Base-by-base conservation (phyloP, 306 rosid species). In the Medicago ruthenica region DNA sequence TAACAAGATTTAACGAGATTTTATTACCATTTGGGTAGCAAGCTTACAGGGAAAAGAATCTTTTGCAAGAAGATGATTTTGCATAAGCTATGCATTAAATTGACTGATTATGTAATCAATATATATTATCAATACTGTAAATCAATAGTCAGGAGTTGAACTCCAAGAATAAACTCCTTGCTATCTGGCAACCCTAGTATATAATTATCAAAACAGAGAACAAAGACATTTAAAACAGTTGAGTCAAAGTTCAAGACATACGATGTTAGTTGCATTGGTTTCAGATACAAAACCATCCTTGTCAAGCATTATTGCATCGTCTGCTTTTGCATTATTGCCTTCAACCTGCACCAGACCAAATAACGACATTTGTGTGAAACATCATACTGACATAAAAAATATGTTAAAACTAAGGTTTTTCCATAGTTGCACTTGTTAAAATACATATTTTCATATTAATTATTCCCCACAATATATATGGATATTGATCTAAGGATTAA, bases 181-280 rank as follows among this genome's bases (percentile, higher is more conserved):
- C 73, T 13, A 34, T 6, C 37, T 4, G 37, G 37, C 37, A 34
- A 34, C 37, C 67, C 60, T 37, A 24, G 67, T 74, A 76, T 76
- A 73, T 77, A 68, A 69, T 39, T 9, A 37, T 16, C 69, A 59
- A 69, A 69, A 51, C 12, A 12, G 20, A 63, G 12, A 60, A 17
- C 34, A 70, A 53, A 50, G 54, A 66, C 39, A 7, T 15, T 34
- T 50, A 65, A 34, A 58, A 68, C 76, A 73, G 20, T 11, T 67
- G 75, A 76, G 75, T 47, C 39, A 77, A 83, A 50, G 55, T 47
- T 20, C 64, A 40, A 67, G 47, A 72, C 96, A 84, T 86, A 92
- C 97, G 17, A 92, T 87, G 81, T 92, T 92, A 7, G 96, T 90
- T 27, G 96, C 97, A 74, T 90, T 90, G 73, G 97, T 92, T 87